Evolutionary conservation across 805 yeast genomes (phyloP).

Genomic region (Myxozyma neotropica): DNA sequence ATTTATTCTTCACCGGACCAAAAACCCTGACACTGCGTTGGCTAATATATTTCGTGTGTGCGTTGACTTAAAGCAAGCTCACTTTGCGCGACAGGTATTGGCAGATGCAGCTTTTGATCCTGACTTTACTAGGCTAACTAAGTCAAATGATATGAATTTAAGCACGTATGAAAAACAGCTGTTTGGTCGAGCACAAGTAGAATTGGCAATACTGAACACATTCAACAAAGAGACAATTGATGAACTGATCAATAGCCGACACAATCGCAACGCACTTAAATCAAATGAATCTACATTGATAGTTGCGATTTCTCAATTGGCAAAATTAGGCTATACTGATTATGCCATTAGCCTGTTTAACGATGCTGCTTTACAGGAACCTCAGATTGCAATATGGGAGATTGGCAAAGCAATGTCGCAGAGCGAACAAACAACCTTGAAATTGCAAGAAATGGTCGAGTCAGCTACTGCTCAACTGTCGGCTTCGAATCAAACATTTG

Average conservation of each 20-base stretch:
- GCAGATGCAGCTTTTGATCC: slow-evolving; percentile 6
- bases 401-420: background rate
- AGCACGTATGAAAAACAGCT: slow-evolving; percentile 1
- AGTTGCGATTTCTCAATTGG: slow-evolving; percentile 6
- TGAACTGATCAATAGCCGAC: background rate
- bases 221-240: background rate
- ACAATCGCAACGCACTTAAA: background rate
- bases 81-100: slow-evolving; percentile 18
- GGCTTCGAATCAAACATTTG: slow-evolving; percentile 1
- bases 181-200: slow-evolving; percentile 14
- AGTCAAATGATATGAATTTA: background rate
- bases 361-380: background rate
- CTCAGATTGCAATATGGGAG: background rate
- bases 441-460: background rate
- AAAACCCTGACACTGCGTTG: slow-evolving; percentile 5
- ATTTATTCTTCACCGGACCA: slow-evolving; percentile 1
- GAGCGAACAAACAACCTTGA: background rate
- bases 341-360: background rate
- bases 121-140: background rate
- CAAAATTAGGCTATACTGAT: background rate
- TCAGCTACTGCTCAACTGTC: background rate
- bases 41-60: slow-evolving; percentile 17
- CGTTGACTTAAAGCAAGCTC: slow-evolving; percentile 1
- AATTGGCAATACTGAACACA: slow-evolving; percentile 1
- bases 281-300: slow-evolving; percentile 3